phyloP scores from a whole-genome alignment of 257 asterid genomes.

The Perilla frutescens region DNA sequence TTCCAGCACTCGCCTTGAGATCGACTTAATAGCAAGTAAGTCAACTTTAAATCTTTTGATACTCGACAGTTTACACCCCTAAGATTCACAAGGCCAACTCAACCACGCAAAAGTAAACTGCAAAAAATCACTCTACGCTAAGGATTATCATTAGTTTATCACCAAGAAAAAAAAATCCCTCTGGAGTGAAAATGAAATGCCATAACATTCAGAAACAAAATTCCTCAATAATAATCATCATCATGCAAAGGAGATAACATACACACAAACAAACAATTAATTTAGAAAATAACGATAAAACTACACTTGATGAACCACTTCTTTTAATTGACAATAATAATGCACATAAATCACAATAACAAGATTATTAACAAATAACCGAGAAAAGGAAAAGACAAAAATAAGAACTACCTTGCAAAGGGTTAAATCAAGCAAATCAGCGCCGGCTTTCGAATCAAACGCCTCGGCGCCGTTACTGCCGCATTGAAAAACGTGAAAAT shows the following conservation, averaged over 20 bases:
- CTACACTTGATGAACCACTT: constrained; percentile 2
- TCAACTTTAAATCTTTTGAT: too few species aligned
- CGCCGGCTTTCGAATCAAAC: constrained; percentile 42
- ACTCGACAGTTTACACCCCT: too few species aligned
- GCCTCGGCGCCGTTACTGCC: constrained; percentile 43
- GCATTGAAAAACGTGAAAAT: constrained; percentile 17
- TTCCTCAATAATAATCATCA: neutral
- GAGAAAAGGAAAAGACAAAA: neutral
- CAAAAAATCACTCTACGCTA: neutral
- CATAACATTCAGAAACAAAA: neutral
- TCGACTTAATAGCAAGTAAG: too few species aligned
- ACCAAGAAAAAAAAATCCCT: neutral
- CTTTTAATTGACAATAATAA: neutral
- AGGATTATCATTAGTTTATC: neutral
- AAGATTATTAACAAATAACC: neutral
- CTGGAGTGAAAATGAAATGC: constrained; percentile 9
- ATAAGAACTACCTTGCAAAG: constrained; percentile 42
- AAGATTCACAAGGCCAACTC: neutral
- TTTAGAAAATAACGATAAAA: neutral
- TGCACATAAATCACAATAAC: constrained; percentile 11
- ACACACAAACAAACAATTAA: neutral
- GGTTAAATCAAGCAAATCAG: constrained; percentile 41
- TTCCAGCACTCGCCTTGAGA: too few species aligned
- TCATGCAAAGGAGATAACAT: neutral
- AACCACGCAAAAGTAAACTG: neutral